Base-by-base conservation (phyloP, 192 early-diverging fungal species). In the Coemansia sp. region DNA sequence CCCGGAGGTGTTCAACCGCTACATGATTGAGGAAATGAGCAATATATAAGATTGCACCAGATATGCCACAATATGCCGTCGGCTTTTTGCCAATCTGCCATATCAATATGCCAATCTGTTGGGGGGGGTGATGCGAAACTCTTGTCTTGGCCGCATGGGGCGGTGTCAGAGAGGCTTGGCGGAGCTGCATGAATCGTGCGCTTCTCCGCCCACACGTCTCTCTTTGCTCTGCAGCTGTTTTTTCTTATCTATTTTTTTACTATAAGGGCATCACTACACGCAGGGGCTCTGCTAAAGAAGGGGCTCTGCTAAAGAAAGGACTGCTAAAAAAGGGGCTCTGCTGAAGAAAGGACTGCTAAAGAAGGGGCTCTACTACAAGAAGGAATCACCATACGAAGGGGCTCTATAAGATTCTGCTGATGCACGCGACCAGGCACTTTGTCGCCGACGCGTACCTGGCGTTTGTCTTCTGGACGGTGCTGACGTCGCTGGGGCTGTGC, bases 401-500 rank as follows among this genome's bases (percentile, higher is more conserved):
- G n/a, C n/a, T n/a, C n/a, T n/a, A n/a, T n/a, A n/a, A n/a, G n/a
- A n/a, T n/a, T n/a, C n/a, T n/a, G n/a, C n/a, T n/a, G n/a, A n/a
- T n/a, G n/a, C n/a, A n/a, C n/a, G n/a, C n/a, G 37, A 68, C 65
- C 21, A 65, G 69, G 57, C 73, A 73, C 66, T 88, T 89, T 71
- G 59, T 85, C 7, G 82, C 86, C 11, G 90, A 93, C 68, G 79
- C 78, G 6, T 93, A 93, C 59, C 83, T 74, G 85, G 86, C 86
- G 61, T 93, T 91, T 70, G 82, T 91, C 23, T 91, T 89, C 66
- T 93, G 91, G 91, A 90, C 91, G n/a, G 87, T 89, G 69, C 76
- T 90, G 65, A 93, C 91, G 2, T 85, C 90, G 31, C 71, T 93
- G 11, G 85, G 88, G 0, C 52, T 90, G 28, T 83, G 87, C 55